phyloP scores from a whole-genome alignment of 2,329 filamentous ascomycete genomes.

The Phoma sp. region DNA sequence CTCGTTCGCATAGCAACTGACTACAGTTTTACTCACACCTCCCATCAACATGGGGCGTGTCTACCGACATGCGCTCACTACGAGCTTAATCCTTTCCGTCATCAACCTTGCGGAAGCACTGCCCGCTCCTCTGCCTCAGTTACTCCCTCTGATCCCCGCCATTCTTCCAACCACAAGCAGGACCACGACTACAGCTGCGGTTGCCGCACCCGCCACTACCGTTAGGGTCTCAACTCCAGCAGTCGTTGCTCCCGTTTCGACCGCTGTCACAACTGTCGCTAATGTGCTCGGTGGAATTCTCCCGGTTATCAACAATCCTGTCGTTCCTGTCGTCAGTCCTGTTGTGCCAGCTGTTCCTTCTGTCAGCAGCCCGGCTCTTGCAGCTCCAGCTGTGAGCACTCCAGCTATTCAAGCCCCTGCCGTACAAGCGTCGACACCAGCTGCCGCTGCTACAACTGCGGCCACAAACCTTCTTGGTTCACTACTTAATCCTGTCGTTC shows the following conservation, averaged over 20 bases:
- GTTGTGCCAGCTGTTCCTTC: background rate
- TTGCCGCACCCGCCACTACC: background rate
- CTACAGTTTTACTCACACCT: background rate
- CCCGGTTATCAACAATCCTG: too few relatives aligned
- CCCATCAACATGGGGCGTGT: constrained; percentile 11
- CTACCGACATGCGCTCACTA: constrained; percentile 16
- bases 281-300: background rate
- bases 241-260: too few relatives aligned
- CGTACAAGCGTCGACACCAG: too few relatives aligned
- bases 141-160: background rate
- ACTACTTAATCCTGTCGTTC: too few relatives aligned
- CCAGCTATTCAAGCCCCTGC: too few relatives aligned
- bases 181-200: background rate
- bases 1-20: background rate
- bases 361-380: background rate
- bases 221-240: too few relatives aligned
- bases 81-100: constrained; percentile 7
- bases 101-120: constrained; percentile 4
- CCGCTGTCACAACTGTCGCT: too few relatives aligned
- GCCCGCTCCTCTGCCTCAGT: constrained; percentile 7
- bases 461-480: too few relatives aligned
- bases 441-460: too few relatives aligned
- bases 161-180: background rate
- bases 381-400: too few relatives aligned
- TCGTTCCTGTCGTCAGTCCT: background rate